Base-by-base conservation (phyloP, 164 flowering plant species). In the Nymphaea colorata region DNA sequence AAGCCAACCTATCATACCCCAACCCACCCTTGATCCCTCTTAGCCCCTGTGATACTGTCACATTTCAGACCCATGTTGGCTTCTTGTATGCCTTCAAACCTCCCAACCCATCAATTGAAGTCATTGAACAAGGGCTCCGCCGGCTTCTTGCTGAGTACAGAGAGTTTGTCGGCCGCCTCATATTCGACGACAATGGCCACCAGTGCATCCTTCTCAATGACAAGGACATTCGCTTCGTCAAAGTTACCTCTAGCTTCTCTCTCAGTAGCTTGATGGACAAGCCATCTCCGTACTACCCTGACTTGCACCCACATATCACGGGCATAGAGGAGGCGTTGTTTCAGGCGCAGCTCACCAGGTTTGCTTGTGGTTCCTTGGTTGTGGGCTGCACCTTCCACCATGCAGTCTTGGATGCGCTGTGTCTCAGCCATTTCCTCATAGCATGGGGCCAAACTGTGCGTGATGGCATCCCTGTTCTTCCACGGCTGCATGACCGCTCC, bases 261-360 rank as follows among this genome's bases (percentile, higher is more conserved):
- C 68, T 25, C 36, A 1, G 36, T 25, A 64, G 18, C 51, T 25
- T 25, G 36, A 25, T 25, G 36, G 36, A 25, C 8, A 12, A 25
- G 68, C 68, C 3, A 43, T 61, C 14, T 47, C 55, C 15, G 42
- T 47, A 36, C 61, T 25, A 25, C 36, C 36, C 1, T 1, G 36
- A 25, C 36, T 25, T 25, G 36, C 36, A 25, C 36, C 36, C 55
- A 41, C 61, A 66, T 16, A 43, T 66, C 43, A 61, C 5, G 78
- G 73, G 64, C n/a, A 75, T 61, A 25, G 36, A 25, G 36, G 36
- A 25, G 36, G 36, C 1, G 36, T 25, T 25, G 36, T 63, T 69
- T 6, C 82, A 75, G 63, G 74, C 75, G 55, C 80, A 80, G 44
- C 66, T 80, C 74, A 80, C 80, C 4, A 57, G 79, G 64, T 80